A percentile compares a stretch with the other conserved stretches of the same genome.
Conservation (phyloP, 108 stramenopile species). For the Schizochytrium sp. region DNA sequence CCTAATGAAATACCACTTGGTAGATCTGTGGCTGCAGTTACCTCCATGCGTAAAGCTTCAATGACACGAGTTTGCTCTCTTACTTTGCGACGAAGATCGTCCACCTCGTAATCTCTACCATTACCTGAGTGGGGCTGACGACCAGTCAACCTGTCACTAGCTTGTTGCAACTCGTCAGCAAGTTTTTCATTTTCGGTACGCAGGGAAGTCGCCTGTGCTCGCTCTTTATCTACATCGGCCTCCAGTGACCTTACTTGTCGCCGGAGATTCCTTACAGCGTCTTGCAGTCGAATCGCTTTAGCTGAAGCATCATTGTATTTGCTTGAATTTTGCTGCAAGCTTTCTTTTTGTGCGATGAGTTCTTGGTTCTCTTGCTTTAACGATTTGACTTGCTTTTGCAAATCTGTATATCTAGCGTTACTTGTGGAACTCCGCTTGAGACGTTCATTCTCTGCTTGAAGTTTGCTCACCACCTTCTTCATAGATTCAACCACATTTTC, state of each 20-base stretch:
- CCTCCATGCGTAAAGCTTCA: constrained; percentile 12
- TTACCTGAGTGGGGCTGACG: constrained; percentile 34
- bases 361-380: constrained; percentile 16
- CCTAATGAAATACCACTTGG: background rate
- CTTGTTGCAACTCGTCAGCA: constrained; percentile 59
- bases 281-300: constrained; percentile 43
- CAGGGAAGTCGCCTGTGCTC: background rate
- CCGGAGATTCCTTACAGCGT: background rate
- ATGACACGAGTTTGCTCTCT: background rate
- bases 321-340: background rate
- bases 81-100: constrained; percentile 14
- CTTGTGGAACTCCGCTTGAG: constrained; percentile 48
- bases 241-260: background rate
- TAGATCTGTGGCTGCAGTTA: background rate
- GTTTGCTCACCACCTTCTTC: constrained; percentile 70
- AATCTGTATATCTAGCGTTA: background rate
- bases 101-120: constrained; percentile 10
- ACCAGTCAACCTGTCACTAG: constrained; percentile 64
- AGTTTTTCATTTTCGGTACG: constrained; percentile 1
- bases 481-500: constrained; percentile 76
- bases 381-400: constrained; percentile 8
- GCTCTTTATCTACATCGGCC: background rate
- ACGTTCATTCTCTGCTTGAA: constrained; percentile 48
- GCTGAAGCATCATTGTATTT: constrained; percentile 12
- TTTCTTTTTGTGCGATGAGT: background rate